Conservation (phyloP, 371 early-diverging fungal species). For the Gilbertella persicaria region DNA sequence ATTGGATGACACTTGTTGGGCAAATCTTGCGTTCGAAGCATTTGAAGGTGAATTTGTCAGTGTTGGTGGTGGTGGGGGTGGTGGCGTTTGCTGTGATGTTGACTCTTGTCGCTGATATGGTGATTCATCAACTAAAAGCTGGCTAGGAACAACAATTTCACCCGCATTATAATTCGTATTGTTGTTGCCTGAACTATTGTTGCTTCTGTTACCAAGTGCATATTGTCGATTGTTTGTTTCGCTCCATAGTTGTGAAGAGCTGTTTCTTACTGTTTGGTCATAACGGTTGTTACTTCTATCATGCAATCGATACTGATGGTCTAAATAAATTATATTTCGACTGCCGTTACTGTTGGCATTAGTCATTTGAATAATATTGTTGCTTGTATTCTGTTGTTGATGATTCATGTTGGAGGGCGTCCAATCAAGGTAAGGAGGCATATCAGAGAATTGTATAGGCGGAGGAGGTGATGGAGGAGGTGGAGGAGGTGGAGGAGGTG, state of each 20-base stretch:
- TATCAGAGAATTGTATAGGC: too few relatives aligned
- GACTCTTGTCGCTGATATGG: slow-evolving; percentile 1
- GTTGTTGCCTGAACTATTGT: background rate
- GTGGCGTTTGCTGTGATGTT: background rate
- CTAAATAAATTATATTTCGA: slow-evolving; percentile 2
- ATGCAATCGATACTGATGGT: slow-evolving; percentile 1
- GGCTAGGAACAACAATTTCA: slow-evolving; percentile 10
- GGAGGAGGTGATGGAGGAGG: background rate
- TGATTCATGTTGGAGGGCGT: background rate
- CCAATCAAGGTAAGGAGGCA: background rate
- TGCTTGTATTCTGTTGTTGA: background rate
- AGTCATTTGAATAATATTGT: background rate
- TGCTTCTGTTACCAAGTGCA: too few relatives aligned
- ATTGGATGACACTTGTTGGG: background rate
- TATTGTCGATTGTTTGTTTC: background rate
- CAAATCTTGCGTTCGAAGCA: background rate
- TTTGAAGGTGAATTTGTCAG: background rate
- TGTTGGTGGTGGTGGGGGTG: background rate
- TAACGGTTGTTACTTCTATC: background rate
- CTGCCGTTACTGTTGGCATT: background rate
- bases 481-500: background rate
- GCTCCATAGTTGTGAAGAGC: background rate
- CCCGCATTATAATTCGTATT: background rate
- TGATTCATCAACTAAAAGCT: slow-evolving; percentile 3
- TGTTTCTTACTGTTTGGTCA: background rate